A percentile compares a stretch with the other conserved stretches of the same genome.
phyloP scores from a whole-genome alignment of 1,139 yeast species.

The Geotrichum klebahnii region DNA sequence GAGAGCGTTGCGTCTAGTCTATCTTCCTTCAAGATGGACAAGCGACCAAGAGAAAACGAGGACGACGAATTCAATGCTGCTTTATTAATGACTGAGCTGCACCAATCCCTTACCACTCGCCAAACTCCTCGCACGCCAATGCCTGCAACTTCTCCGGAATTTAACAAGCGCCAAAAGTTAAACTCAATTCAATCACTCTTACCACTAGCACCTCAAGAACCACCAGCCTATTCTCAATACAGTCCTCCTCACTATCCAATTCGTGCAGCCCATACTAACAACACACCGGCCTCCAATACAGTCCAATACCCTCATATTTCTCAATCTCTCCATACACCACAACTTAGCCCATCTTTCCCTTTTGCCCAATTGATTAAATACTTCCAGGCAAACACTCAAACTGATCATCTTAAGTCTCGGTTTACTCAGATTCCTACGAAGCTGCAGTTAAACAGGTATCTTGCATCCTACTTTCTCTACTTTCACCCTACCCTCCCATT shows the following conservation, averaged over 20 bases:
- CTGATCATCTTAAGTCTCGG: slow-evolving; percentile 18
- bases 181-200: slow-evolving; percentile 14
- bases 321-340: slow-evolving; percentile 25
- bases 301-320: slow-evolving; percentile 3
- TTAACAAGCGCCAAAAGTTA: slow-evolving; percentile 3
- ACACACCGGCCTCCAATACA: too few species aligned
- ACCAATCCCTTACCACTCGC: slow-evolving; percentile 26
- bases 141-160: slow-evolving; percentile 6
- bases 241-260: background rate
- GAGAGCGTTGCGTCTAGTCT: too few species aligned
- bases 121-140: background rate
- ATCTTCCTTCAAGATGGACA: too few species aligned
- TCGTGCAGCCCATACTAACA: slow-evolving; percentile 2
- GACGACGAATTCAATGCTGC: slow-evolving; percentile 32
- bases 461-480: slow-evolving; percentile 36
- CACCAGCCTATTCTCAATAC: slow-evolving; percentile 8
- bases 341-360: slow-evolving; percentile 26
- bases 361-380: slow-evolving; percentile 26
- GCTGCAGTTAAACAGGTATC: slow-evolving; percentile 34
- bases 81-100: slow-evolving; percentile 34
- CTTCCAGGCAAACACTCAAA: slow-evolving; percentile 26
- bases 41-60: slow-evolving; percentile 5
- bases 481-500: slow-evolving; percentile 40
- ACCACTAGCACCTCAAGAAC: slow-evolving; percentile 18
- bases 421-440: slow-evolving; percentile 26